phyloP scores from a whole-genome alignment of 2,329 filamentous ascomycete genomes.

The Xylaria sp. region DNA sequence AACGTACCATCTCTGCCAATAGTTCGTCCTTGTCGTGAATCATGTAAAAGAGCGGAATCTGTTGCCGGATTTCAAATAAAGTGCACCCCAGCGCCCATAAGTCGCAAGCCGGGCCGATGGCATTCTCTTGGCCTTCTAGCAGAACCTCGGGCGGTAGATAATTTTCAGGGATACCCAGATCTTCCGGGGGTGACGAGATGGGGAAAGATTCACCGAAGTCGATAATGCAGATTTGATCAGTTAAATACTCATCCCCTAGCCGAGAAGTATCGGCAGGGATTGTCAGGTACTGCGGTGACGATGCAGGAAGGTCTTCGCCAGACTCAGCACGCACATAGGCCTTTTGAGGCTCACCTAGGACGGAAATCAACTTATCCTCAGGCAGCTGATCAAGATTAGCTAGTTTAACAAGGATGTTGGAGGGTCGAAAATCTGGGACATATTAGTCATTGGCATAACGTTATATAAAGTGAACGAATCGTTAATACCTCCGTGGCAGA shows the following conservation, averaged over 20 bases:
- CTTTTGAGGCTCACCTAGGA: neutral
- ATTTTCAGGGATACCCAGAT: neutral
- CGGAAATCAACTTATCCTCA: neutral
- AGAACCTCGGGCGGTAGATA: neutral
- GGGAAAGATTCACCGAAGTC: neutral
- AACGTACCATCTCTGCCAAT: neutral
- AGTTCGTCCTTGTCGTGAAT: neutral
- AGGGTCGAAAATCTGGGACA: neutral
- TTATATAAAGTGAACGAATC: neutral
- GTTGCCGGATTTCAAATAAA: neutral
- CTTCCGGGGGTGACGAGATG: neutral
- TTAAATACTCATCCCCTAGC: neutral
- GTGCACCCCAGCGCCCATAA: neutral
- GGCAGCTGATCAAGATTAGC: neutral
- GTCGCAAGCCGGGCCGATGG: neutral
- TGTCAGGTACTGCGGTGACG: neutral
- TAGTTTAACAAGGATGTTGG: neutral
- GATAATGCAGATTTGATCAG: neutral
- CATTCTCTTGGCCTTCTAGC: neutral
- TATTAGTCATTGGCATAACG: neutral
- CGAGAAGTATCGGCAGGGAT: neutral
- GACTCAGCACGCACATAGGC: neutral
- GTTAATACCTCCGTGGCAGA: neutral
- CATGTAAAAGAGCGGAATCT: neutral
- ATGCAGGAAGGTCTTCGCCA: neutral